phyloP scores from a whole-genome alignment of 2,329 filamentous ascomycete genomes.

The Orbilia ellipsospora region DNA sequence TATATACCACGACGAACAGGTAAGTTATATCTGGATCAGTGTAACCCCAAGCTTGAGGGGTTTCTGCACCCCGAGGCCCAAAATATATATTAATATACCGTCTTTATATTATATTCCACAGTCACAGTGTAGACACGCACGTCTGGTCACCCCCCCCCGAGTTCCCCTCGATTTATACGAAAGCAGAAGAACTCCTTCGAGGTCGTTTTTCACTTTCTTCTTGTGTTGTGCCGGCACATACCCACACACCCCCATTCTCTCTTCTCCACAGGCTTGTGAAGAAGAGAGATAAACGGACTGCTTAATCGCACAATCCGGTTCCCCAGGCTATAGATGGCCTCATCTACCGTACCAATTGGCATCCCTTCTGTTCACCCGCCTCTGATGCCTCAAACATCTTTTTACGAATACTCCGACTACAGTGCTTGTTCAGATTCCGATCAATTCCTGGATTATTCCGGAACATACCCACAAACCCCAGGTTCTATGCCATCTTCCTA shows the following conservation, averaged over 20 bases:
- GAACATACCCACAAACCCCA: conserved; percentile 49
- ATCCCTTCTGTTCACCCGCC: conserved; percentile 51
- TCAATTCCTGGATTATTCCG: conserved; percentile 47
- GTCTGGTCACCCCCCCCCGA: conserved; percentile 34
- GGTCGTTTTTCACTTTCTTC: conserved; percentile 11
- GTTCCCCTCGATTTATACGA: conserved; percentile 38
- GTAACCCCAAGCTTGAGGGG: conserved; percentile 50
- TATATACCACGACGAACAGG: conserved; percentile 39
- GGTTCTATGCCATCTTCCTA: conserved; percentile 53
- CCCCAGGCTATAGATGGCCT: conserved; percentile 54
- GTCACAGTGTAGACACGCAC: conserved; percentile 10
- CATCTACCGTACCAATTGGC: conserved; percentile 54
- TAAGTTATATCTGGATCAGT: conserved; percentile 43
- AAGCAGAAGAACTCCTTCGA: conserved; percentile 54
- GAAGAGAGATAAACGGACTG: conserved; percentile 48
- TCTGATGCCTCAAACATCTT: conserved; percentile 55
- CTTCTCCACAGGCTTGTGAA: conserved; percentile 22
- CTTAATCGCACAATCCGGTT: conserved; percentile 54
- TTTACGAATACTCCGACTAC: conserved; percentile 54
- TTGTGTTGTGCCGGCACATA: conserved; percentile 38
- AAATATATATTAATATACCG: conserved; percentile 14
- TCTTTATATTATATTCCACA: conserved; percentile 26
- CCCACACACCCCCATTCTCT: conserved; percentile 17
- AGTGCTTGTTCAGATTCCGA: conserved; percentile 50
- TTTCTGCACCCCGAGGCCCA: conserved; percentile 31